Base-by-base conservation (phyloP, 495 filamentous ascomycete species). In the Massariosphaeria phaeospora region DNA sequence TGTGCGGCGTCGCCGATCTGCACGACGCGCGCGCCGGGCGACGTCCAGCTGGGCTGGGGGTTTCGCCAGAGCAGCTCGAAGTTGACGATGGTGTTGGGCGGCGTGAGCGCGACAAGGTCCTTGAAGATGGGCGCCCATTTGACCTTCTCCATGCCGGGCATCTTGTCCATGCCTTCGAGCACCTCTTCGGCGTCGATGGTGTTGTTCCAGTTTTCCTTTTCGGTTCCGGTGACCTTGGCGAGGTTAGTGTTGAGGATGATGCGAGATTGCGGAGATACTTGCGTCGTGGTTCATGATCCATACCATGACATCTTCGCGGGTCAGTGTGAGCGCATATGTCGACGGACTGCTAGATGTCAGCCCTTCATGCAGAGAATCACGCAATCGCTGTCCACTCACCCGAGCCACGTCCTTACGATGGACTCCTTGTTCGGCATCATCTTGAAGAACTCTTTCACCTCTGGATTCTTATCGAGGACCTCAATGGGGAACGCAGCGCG, bases 221-320 rank as follows among this genome's bases (percentile, higher is more conserved):
- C 75, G 18, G 67, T 73, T 5, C 72, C 75, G 10, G 75, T 77
- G 27, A 72, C 67, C 73, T 76, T 17, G 13, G 41, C 8, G 35
- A 51, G 40, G 55, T 59, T 61, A 44, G 31, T 23, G n/a, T 8
- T 20, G 20, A 61, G 13, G n/a, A 38, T 26, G 3, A 25, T 18
- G 10, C 9, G 44, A 26, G 5, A n/a, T 17, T 12, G 26, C 3
- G 20, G 15, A 6, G 23, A n/a, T 44, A 59, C 71, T 67, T 59
- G 73, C 75, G 49, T 77, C 73, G 62, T 79, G 75, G 65, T 79
- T 79, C 68, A 79, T 75, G 54, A 79, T 70, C 76, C 76, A 79
- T 20, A 79, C 74, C 66, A 76, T 74, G 20, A 70, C 72, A 34
- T 76, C 76, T 6, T 68, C 64, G 4, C 75, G 69, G 20, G 72